Percentiles rank a stretch among this genome's conserved stretches.
phyloP scores from a whole-genome alignment of 306 rosid species.

The Elaeagnus macrophylla region DNA sequence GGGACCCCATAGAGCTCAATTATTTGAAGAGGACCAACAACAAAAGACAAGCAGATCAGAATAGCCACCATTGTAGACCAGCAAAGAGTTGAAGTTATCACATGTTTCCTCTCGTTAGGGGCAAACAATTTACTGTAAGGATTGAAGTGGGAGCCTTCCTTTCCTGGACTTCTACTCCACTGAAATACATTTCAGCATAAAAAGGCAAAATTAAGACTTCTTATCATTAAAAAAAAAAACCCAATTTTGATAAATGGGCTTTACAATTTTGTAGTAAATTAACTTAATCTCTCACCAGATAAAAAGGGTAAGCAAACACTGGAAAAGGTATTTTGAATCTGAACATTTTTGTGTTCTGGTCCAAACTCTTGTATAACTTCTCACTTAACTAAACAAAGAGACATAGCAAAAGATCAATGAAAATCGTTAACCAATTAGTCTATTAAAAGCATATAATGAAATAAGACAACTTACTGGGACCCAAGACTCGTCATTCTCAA shows the following conservation, averaged over 20 bases:
- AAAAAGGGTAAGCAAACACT: conserved; percentile 73
- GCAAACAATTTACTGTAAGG: conserved; percentile 67
- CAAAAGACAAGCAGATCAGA: conserved; percentile 36
- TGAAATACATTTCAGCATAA: conserved; percentile 28
- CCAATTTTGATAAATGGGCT: background rate
- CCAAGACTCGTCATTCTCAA: conserved; percentile 95
- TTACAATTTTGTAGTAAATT: background rate
- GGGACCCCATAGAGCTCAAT: conserved; percentile 69
- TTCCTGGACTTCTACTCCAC: conserved; percentile 95
- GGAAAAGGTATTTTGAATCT: conserved; percentile 83
- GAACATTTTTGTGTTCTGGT: conserved; percentile 31
- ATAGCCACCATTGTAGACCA: conserved; percentile 54
- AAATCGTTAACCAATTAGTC: background rate
- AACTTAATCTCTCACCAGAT: conserved; percentile 50
- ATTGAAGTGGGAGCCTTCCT: conserved; percentile 83
- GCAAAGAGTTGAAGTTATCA: conserved; percentile 57
- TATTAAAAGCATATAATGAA: background rate
- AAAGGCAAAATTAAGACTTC: background rate
- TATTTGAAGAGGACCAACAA: conserved; percentile 44
- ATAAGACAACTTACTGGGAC: conserved; percentile 58
- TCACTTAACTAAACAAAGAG: conserved; percentile 53
- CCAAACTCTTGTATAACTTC: conserved; percentile 54
- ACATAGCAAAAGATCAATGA: background rate
- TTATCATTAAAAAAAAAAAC: background rate
- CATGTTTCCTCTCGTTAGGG: conserved; percentile 52